Evolutionary conservation across 345 rosid species (phyloP).

Genomic region (Zanthoxylum bungeanum): DNA sequence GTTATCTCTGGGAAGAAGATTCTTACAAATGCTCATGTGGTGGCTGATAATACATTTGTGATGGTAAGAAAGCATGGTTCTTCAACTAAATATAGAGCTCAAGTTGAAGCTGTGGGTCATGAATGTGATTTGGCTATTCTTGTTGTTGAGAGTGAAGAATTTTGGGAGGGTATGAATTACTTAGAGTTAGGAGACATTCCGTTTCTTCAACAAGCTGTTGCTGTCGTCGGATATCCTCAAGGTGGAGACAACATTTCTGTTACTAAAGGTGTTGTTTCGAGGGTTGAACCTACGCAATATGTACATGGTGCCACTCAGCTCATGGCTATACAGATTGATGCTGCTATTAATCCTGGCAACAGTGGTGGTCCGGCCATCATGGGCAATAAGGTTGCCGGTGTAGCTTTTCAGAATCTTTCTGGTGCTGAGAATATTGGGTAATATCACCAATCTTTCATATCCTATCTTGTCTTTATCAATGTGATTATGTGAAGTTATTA

Average conservation of each 20-base stretch:
- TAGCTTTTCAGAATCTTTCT: conserved; percentile 89
- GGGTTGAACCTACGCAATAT: conserved; percentile 90
- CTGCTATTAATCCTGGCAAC: conserved; percentile 90
- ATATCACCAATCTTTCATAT: not conserved
- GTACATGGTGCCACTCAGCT: conserved; percentile 83
- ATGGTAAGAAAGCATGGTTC: conserved; percentile 84
- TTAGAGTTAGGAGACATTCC: conserved; percentile 84
- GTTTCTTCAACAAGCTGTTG: conserved; percentile 66
- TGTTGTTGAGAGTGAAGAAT: conserved; percentile 60
- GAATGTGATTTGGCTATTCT: conserved; percentile 86
- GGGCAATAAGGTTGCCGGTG: conserved; percentile 84
- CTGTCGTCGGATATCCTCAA: conserved; percentile 93
- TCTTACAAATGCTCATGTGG: conserved; percentile 87
- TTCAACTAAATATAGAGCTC: conserved; percentile 62
- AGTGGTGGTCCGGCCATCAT: conserved; percentile 93
- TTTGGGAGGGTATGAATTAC: conserved; percentile 54
- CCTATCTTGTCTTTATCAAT: not conserved
- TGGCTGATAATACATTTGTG: conserved; percentile 81
- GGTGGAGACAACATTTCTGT: conserved; percentile 96
- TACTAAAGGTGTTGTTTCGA: conserved; percentile 92
- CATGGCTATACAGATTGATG: conserved; percentile 94
- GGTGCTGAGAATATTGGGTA: conserved; percentile 96
- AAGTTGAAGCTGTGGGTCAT: conserved; percentile 72
- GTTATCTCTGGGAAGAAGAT: conserved; percentile 63
- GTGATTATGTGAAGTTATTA: too few species aligned